Base-by-base conservation (phyloP, 306 rosid genomes). In the Vigna reflexopilosa region DNA sequence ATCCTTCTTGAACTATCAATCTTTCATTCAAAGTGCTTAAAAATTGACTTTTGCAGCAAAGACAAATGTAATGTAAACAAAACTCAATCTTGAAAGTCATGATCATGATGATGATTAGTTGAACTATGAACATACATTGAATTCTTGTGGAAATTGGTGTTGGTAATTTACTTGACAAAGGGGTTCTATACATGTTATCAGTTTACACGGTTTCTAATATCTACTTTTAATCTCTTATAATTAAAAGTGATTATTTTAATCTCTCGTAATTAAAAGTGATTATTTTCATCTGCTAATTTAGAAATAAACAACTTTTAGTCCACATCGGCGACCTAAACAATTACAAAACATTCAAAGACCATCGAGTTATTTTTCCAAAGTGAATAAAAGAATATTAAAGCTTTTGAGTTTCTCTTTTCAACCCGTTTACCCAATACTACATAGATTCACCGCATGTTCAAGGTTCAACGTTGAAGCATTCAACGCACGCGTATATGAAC, bases 401-500 rank as follows among this genome's bases (percentile, higher is more conserved):
- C 45, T 44, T 9, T 15, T 24, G 4, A 5, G 6, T 44, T 67
- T 67, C 54, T 19, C 54, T 67, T 20, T 67, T 67, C 36, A 67
- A 40, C 51, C 2, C 19, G 51, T 65, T 17, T 66, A 40, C 30
- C 70, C 17, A 30, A 30, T 30, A 30, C 34, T 30, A 36, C 19
- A 10, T n/a, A 16, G 1, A 65, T 40, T 0, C 57, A 55, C 30
- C 9, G 28, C 54, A 7, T 30, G 17, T 50, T 70, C 47, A 50
- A 62, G 9, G 9, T 50, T 30, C 59, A 69, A 28, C 10, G 24
- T 26, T 45, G 44, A 68, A 67, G 73, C 22, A 55, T 67, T 67
- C 56, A 67, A 45, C 38, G 10, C 2, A 42, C 13, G 72, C 54
- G 36, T 11, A 20, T 22, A 44, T 16, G 30, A 38, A 65, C 50